phyloP scores from a whole-genome alignment of 208 protist species.

The Leptomonas seymouri region DNA sequence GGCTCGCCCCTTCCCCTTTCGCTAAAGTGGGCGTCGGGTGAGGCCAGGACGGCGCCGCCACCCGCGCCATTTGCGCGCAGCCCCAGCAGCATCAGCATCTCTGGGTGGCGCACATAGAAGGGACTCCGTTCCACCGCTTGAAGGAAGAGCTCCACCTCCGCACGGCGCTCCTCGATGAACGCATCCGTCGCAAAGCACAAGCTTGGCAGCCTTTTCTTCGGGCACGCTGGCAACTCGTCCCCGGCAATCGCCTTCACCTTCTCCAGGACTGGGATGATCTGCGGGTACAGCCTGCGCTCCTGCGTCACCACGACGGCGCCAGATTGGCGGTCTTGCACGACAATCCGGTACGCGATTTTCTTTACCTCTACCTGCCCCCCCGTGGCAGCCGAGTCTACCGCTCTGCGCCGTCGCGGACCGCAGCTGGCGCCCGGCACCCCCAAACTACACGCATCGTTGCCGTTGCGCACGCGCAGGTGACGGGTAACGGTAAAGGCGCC shows the following conservation, averaged over 20 bases:
- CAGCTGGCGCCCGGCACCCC: not conserved
- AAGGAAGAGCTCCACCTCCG: constrained; percentile 45
- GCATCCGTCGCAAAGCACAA: constrained; percentile 50
- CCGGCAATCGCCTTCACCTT: constrained; percentile 33
- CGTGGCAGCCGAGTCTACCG: not conserved
- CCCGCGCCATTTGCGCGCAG: constrained; percentile 30
- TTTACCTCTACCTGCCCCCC: constrained; percentile 35
- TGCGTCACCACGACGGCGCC: constrained; percentile 13
- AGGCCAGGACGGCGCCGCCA: not conserved
- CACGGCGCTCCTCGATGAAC: constrained; percentile 59
- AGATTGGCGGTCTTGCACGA: constrained; percentile 15
- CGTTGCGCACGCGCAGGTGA: constrained; percentile 24
- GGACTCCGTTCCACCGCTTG: constrained; percentile 38
- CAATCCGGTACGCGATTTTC: constrained; percentile 24
- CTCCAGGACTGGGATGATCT: constrained; percentile 46
- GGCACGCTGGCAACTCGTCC: constrained; percentile 30
- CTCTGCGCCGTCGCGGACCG: not conserved
- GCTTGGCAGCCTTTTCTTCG: constrained; percentile 44
- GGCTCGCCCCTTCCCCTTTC: not conserved
- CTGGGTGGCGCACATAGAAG: constrained; percentile 58
- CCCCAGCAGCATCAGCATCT: constrained; percentile 39
- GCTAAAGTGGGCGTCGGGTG: not conserved
- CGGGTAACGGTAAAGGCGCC: constrained; percentile 38
- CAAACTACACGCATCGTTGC: constrained; percentile 8
- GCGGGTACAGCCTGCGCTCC: constrained; percentile 35